A percentile compares a stretch with the other conserved stretches of the same genome.
Evolutionary conservation across 2,329 filamentous ascomycete species (phyloP).

Genomic region (Colletotrichum theobromicola): DNA sequence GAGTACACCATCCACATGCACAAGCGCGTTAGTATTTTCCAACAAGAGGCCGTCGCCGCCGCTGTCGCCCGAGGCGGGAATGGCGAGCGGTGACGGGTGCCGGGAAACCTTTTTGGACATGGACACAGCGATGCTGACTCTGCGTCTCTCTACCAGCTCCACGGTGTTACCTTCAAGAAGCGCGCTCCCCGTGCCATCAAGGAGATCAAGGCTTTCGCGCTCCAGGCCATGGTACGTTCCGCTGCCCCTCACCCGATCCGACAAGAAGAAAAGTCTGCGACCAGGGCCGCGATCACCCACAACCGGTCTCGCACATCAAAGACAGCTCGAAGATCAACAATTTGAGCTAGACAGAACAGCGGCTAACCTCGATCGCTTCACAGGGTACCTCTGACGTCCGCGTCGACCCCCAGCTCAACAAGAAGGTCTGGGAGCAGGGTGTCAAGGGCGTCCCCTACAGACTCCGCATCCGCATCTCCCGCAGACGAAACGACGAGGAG

Average conservation of each 20-base stretch:
- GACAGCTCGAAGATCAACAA: neutral
- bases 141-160: conserved; percentile 66
- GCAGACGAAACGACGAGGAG: conserved; percentile 99
- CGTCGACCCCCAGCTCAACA: conserved; percentile 98
- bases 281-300: neutral
- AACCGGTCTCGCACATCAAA: neutral
- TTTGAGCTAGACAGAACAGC: neutral
- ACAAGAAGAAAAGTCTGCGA: neutral
- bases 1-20: conserved; percentile 99
- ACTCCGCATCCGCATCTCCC: conserved; percentile 96
- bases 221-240: conserved; percentile 89
- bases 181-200: conserved; percentile 97
- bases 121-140: conserved; percentile 36
- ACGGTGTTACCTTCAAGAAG: conserved; percentile 99
- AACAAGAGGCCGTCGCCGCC: conserved; percentile 23
- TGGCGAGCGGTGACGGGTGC: neutral
- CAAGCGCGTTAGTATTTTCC: conserved; percentile 68
- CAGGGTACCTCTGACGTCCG: conserved; percentile 97
- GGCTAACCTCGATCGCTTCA: conserved; percentile 25
- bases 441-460: conserved; percentile 99
- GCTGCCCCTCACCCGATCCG: neutral
- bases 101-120: neutral
- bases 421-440: conserved; percentile 99
- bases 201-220: conserved; percentile 97
- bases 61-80: neutral